A percentile compares a stretch with the other conserved stretches of the same genome.
Evolutionary conservation across 2,329 filamentous ascomycete genomes (phyloP).

Genomic region (Aureobasidium uvarum): DNA sequence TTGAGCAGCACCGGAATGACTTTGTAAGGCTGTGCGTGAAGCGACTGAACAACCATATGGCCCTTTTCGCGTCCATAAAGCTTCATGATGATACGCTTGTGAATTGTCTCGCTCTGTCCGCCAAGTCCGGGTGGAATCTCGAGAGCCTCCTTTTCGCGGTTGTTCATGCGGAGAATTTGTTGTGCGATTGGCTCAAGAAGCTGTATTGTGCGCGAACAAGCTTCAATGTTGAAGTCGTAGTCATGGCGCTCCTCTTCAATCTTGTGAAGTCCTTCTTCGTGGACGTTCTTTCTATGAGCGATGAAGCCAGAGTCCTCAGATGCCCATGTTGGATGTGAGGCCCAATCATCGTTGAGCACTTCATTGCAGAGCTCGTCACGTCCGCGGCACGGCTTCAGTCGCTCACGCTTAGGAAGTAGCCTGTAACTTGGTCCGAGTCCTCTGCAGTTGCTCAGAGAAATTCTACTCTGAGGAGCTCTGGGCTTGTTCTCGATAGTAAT

Average conservation of each 20-base stretch:
- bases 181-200: constrained; percentile 92
- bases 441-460: constrained; percentile 93
- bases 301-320: constrained; percentile 98
- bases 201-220: constrained; percentile 91
- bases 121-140: constrained; percentile 79
- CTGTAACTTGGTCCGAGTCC: constrained; percentile 96
- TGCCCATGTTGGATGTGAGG: constrained; percentile 97
- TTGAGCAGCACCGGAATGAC: constrained; percentile 87
- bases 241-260: constrained; percentile 98
- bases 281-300: constrained; percentile 93
- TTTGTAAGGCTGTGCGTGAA: constrained; percentile 78
- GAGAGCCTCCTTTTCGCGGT: constrained; percentile 70
- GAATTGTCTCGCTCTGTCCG: constrained; percentile 93
- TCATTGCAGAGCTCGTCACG: constrained; percentile 91
- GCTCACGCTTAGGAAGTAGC: constrained; percentile 83
- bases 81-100: constrained; percentile 96
- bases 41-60: constrained; percentile 77
- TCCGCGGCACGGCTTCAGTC: constrained; percentile 87
- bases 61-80: constrained; percentile 86
- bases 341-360: constrained; percentile 97
- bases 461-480: constrained; percentile 70
- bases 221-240: constrained; percentile 98
- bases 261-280: constrained; percentile 88
- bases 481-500: constrained; percentile 76
- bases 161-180: constrained; percentile 74